A percentile compares a stretch with the other conserved stretches of the same genome.
phyloP scores from a whole-genome alignment of 139 green algal genomes.

The Spirogloea muscicola region DNA sequence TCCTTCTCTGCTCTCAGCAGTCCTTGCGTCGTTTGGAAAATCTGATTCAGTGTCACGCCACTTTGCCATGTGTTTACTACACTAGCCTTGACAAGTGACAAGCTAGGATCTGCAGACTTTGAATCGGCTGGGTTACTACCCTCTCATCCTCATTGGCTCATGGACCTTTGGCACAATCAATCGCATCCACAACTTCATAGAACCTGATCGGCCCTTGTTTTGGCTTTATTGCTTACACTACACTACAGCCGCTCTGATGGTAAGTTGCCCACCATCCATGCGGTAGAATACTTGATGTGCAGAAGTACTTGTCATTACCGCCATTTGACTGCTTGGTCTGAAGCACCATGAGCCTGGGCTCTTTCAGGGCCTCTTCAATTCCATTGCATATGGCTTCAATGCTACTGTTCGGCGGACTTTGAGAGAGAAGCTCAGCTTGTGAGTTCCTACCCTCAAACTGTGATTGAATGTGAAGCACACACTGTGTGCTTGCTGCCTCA shows the following conservation, averaged over 20 bases:
- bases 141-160: constrained; percentile 48
- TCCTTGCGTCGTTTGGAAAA: too few species aligned
- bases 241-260: constrained; percentile 29
- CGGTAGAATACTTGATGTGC: neutral
- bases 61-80: too few species aligned
- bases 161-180: constrained; percentile 43
- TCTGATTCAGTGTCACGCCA: too few species aligned
- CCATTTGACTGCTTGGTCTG: neutral
- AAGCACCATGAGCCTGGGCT: neutral
- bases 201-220: constrained; percentile 30
- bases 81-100: too few species aligned
- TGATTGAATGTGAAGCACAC: neutral
- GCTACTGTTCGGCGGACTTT: constrained; percentile 25
- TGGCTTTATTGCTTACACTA: constrained; percentile 40
- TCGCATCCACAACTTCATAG: constrained; percentile 40
- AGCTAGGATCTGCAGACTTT: too few species aligned
- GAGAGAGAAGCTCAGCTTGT: constrained; percentile 23
- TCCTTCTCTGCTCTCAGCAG: too few species aligned
- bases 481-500: too few species aligned
- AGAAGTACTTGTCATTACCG: neutral
- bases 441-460: constrained; percentile 5
- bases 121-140: constrained; percentile 41
- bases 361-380: constrained; percentile 43
- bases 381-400: constrained; percentile 37
- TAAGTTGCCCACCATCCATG: neutral